Conservation (phyloP, 768 basidiomycete genomes). For the Rhizopogon rudus region DNA sequence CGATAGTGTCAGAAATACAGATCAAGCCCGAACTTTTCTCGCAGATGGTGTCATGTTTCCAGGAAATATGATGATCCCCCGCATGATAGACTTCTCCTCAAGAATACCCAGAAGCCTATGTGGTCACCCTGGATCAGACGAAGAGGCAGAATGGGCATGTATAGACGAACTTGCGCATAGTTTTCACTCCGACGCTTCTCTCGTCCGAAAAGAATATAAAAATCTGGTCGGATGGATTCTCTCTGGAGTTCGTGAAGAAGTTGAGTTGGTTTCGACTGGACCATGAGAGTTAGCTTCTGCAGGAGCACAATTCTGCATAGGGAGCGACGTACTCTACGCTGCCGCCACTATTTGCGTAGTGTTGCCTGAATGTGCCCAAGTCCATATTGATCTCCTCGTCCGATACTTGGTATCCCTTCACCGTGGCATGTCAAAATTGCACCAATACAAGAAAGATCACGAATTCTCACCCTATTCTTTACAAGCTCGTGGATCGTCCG, state of each 20-base stretch:
- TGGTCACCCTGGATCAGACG: background rate
- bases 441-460: background rate
- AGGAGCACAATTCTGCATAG: background rate
- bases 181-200: slow-evolving; percentile 91
- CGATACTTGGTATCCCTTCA: slow-evolving; percentile 87
- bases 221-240: slow-evolving; percentile 71
- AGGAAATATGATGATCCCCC: slow-evolving; percentile 93
- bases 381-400: slow-evolving; percentile 93
- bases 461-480: slow-evolving; percentile 77
- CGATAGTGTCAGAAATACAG: background rate
- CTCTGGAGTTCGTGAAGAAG: slow-evolving; percentile 78
- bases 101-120: slow-evolving; percentile 80
- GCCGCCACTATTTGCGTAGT: slow-evolving; percentile 70
- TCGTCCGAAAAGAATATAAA: slow-evolving; percentile 97
- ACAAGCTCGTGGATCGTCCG: slow-evolving; percentile 96
- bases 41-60: slow-evolving; percentile 97
- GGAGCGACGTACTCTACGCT: slow-evolving; percentile 72
- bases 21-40: slow-evolving; percentile 61
- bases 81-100: slow-evolving; percentile 85
- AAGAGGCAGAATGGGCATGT: background rate
- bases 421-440: slow-evolving; percentile 4
- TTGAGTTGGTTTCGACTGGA: slow-evolving; percentile 81
- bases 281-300: slow-evolving; percentile 8
- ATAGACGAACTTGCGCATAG: slow-evolving; percentile 86
- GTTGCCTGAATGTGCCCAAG: slow-evolving; percentile 67